Evolutionary conservation across 1,284 basidiomycete genomes (phyloP), one percentile per base, ranked within the genome.

Genomic region (Taiwanofungus camphoratus): DNA sequence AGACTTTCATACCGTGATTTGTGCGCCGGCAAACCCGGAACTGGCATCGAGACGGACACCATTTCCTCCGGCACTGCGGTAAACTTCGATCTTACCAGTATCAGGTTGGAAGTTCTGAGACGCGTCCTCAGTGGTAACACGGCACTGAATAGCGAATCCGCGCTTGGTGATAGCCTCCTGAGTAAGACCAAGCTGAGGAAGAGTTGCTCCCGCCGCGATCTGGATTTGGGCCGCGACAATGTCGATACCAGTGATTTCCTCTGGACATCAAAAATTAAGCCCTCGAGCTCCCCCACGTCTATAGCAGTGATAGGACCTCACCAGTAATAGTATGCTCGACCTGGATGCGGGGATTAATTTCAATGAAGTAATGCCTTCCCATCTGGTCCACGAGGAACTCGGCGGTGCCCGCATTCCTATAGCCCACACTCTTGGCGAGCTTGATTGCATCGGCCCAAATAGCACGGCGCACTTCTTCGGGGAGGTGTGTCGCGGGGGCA

Each of bases 71-170:
- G 96, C 95, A 57, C 91, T 94, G 51, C 95, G 87, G 71, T 99
- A 99, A 26, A 99, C 96, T 62, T 99, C 95, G 56, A 99, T 99
- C 68, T 98, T 97, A 52, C 96, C 96, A 2, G 92, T 98, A 66
- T 99, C 96, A 26, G 96, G 96, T 68, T 97, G 92, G 88, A 99
- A 99, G 62, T 74, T 77, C 43, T 78, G 64, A 19, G 88, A 79
- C 7, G 96, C 82, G 66, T 99, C 95, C 69, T 99, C 96, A n/a
- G 96, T 99, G 33, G 96, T 99, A 66, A 99, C 82, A 73, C 96
- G 93, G 66, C 92, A 97, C 64, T 99, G 96, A 53, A 99, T 99
- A 9, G 96, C 95, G 61, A 91, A 97, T 30, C 96, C 96, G 48
- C 96, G 88, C 68, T 92, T 92, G 53, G 86, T 88, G 65, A 99